Evolutionary conservation across 2,329 filamentous ascomycete genomes (phyloP).

Genomic region (Verticillium isaacii): DNA sequence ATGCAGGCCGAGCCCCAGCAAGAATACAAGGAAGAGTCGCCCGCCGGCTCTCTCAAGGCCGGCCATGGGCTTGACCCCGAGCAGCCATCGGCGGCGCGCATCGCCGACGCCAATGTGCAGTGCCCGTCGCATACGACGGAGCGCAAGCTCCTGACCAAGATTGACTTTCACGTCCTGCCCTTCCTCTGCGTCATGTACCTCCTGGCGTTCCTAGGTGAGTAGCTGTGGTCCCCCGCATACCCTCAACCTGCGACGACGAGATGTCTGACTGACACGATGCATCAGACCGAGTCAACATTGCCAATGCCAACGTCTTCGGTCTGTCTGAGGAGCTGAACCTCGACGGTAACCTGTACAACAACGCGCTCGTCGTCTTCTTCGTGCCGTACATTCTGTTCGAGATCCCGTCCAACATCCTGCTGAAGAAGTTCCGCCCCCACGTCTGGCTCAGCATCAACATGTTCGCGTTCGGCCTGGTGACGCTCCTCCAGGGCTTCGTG

Average conservation of each 20-base stretch:
- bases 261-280: background rate
- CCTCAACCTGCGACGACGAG: too few species aligned
- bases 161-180: conserved; percentile 68
- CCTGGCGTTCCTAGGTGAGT: conserved; percentile 57
- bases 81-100: background rate
- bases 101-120: conserved; percentile 9
- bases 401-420: conserved; percentile 39
- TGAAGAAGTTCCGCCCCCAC: conserved; percentile 44
- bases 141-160: conserved; percentile 60
- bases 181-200: conserved; percentile 70
- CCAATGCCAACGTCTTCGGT: conserved; percentile 67
- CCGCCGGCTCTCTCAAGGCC: background rate
- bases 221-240: background rate
- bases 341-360: conserved; percentile 61
- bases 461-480: conserved; percentile 75
- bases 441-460: conserved; percentile 78
- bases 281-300: conserved; percentile 68
- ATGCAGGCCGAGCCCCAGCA: background rate
- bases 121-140: conserved; percentile 57
- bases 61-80: background rate
- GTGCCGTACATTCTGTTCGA: conserved; percentile 75
- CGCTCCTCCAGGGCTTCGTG: conserved; percentile 71
- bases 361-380: conserved; percentile 75
- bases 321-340: conserved; percentile 60
- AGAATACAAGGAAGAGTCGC: background rate